These are phyloP conservation scores for Ophiosphaerella narmari DNA, from an alignment of 2,329 filamentous ascomycete genomes.

Conservation along the genomic window DNA sequence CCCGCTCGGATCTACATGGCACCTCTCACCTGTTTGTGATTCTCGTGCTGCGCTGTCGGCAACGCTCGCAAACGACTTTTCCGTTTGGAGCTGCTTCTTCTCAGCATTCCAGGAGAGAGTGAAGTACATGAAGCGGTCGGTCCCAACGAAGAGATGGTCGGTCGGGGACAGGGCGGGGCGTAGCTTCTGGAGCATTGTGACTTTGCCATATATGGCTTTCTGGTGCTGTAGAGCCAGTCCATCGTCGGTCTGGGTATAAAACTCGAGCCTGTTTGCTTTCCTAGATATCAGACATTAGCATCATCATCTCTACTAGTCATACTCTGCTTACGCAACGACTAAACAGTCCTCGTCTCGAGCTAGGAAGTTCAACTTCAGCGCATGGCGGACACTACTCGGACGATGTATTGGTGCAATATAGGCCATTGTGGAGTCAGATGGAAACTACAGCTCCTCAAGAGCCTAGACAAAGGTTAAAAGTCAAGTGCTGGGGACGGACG, in stretches of 20 bases:
- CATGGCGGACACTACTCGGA: slow-evolving; percentile 89
- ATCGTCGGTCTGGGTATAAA: slow-evolving; percentile 72
- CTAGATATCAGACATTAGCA: slow-evolving; percentile 44
- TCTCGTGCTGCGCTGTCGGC: slow-evolving; percentile 68
- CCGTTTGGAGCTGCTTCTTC: slow-evolving; percentile 57
- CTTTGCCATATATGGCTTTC: slow-evolving; percentile 79
- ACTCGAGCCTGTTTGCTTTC: slow-evolving; percentile 83
- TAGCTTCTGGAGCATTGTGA: slow-evolving; percentile 82
- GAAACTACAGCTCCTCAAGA: slow-evolving; percentile 15
- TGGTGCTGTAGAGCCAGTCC: slow-evolving; percentile 66
- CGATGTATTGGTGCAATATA: slow-evolving; percentile 93
- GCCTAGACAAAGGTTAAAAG: not conserved
- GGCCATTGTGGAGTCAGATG: slow-evolving; percentile 65
- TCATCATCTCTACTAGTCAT: not conserved
- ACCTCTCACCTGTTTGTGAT: slow-evolving; percentile 80
- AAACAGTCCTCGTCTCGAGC: slow-evolving; percentile 77
- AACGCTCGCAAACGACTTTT: slow-evolving; percentile 64
- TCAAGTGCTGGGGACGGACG: not conserved
- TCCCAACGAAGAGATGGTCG: slow-evolving; percentile 91
- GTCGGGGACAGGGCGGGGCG: slow-evolving; percentile 73
- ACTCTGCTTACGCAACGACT: slow-evolving; percentile 75
- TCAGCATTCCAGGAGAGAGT: slow-evolving; percentile 79
- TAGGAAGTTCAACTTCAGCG: slow-evolving; percentile 78
- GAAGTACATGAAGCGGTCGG: slow-evolving; percentile 88
- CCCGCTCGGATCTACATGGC: slow-evolving; percentile 80